A percentile compares a stretch with the other conserved stretches of the same genome.
phyloP scores from a whole-genome alignment of 345 rosid species.

The Clausena lansium region DNA sequence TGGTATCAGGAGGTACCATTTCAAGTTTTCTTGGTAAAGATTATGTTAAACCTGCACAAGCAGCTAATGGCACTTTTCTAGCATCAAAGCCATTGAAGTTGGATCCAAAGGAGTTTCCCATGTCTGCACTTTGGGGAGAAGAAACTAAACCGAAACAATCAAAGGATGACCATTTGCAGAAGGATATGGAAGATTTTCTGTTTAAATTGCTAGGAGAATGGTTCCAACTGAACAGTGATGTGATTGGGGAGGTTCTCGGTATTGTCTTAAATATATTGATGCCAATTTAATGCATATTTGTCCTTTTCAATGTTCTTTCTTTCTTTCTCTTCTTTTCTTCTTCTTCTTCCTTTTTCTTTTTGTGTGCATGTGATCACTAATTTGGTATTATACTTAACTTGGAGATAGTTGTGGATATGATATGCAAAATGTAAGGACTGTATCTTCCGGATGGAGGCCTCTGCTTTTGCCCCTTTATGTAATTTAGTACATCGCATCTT shows the following conservation, averaged over 20 bases:
- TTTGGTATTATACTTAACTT: constrained; percentile 21
- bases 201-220: constrained; percentile 53
- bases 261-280: neutral
- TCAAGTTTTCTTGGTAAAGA: constrained; percentile 48
- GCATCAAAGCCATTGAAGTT: constrained; percentile 49
- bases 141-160: constrained; percentile 7
- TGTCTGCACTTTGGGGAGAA: constrained; percentile 36
- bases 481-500: neutral
- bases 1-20: constrained; percentile 51
- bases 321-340: too few species aligned
- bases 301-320: neutral
- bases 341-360: neutral
- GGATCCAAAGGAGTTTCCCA: constrained; percentile 33
- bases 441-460: constrained; percentile 11
- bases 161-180: constrained; percentile 27
- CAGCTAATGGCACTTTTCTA: constrained; percentile 22
- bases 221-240: constrained; percentile 39
- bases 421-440: constrained; percentile 44
- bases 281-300: neutral
- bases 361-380: constrained; percentile 17
- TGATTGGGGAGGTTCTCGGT: constrained; percentile 46
- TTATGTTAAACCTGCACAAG: constrained; percentile 30
- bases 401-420: constrained; percentile 57
- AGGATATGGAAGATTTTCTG: constrained; percentile 47
- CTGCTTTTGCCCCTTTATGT: neutral